A percentile compares a stretch with the other conserved stretches of the same genome.
phyloP scores from a whole-genome alignment of 352 stramenopile genomes.

The Pythium plurisporium region DNA sequence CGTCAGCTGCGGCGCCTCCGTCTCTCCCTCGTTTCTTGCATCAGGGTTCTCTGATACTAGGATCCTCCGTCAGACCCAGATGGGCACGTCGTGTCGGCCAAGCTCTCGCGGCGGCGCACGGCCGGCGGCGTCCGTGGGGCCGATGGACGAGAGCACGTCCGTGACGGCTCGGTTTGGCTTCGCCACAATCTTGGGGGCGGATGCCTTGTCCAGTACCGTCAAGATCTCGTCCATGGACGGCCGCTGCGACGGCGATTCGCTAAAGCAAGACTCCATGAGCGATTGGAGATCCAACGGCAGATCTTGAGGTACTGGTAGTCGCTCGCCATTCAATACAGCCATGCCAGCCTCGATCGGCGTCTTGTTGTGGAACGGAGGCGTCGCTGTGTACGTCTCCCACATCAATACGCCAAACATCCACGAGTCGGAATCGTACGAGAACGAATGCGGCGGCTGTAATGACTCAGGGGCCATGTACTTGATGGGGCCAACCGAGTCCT shows the following conservation, averaged over 20 bases:
- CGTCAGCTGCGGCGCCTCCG: too few relatives aligned
- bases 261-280: slow-evolving; percentile 71
- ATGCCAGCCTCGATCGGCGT: slow-evolving; percentile 62
- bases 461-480: slow-evolving; percentile 87
- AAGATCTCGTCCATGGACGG: slow-evolving; percentile 73
- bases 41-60: background rate
- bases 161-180: background rate
- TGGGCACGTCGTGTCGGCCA: slow-evolving; percentile 1
- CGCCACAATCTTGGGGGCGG: background rate
- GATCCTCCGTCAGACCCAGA: background rate
- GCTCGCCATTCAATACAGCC: slow-evolving; percentile 54
- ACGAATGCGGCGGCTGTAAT: slow-evolving; percentile 62
- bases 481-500: slow-evolving; percentile 59
- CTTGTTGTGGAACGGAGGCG: slow-evolving; percentile 45
- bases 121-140: background rate
- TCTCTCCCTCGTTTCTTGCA: background rate
- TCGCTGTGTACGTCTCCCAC: slow-evolving; percentile 71
- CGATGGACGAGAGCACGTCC: background rate
- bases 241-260: slow-evolving; percentile 52
- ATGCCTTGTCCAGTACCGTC: slow-evolving; percentile 6
- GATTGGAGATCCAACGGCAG: slow-evolving; percentile 42
- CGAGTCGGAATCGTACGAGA: slow-evolving; percentile 73
- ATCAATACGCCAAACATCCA: slow-evolving; percentile 86
- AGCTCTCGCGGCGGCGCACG: background rate
- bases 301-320: slow-evolving; percentile 39